These are phyloP conservation scores for Fraxinus sp. DNA, from an alignment of 305 asterid species.

Conservation along the genomic window DNA sequence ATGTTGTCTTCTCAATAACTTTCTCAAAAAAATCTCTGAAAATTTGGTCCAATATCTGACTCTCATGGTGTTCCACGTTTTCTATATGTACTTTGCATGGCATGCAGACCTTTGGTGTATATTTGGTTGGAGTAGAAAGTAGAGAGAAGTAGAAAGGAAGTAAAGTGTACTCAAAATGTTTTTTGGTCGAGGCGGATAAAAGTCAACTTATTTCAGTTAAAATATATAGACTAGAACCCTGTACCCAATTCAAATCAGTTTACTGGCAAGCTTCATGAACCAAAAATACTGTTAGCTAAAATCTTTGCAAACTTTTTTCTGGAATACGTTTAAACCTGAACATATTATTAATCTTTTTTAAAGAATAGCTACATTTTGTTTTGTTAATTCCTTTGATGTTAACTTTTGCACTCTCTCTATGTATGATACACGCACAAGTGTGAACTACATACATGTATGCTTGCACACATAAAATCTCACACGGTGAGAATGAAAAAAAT, in stretches of 20 bases:
- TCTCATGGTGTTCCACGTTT: background rate
- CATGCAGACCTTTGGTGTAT: background rate
- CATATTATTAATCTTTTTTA: background rate
- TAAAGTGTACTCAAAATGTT: background rate
- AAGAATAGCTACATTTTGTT: background rate
- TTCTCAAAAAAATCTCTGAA: background rate
- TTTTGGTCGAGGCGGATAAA: background rate
- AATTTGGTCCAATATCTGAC: background rate
- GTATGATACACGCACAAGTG: background rate
- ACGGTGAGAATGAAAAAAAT: background rate
- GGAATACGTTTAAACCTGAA: background rate
- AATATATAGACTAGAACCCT: background rate
- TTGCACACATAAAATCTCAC: background rate
- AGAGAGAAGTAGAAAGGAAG: background rate
- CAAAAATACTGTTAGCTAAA: background rate
- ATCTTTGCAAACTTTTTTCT: background rate
- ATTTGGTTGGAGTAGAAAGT: constrained; percentile 1
- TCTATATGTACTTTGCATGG: background rate
- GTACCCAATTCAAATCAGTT: background rate
- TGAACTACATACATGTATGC: background rate
- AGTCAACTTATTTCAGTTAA: background rate
- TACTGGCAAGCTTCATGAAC: background rate
- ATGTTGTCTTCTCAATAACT: background rate
- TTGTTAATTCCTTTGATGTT: background rate
- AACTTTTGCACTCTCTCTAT: background rate